A percentile compares a stretch with the other conserved stretches of the same genome.
Evolutionary conservation across 495 filamentous ascomycete species (phyloP).

Genomic region (Aspergillus carlsbadensis): DNA sequence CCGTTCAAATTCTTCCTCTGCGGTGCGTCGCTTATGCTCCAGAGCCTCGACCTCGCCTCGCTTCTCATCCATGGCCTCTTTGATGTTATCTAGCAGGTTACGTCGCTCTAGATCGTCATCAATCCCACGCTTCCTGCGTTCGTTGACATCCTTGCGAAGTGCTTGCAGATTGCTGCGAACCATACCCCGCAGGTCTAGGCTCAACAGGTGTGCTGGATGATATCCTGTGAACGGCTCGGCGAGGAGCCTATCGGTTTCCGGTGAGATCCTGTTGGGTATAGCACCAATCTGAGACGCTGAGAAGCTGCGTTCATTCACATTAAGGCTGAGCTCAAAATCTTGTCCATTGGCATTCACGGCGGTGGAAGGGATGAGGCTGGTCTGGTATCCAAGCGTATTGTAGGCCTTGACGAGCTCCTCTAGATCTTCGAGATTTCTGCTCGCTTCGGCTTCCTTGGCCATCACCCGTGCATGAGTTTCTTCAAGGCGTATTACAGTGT

Average conservation of each 20-base stretch:
- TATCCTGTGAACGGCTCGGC: constrained; percentile 81
- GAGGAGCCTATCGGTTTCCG: constrained; percentile 66
- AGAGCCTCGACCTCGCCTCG: constrained; percentile 85
- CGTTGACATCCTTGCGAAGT: constrained; percentile 84
- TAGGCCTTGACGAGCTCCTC: constrained; percentile 83
- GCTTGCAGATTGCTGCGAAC: constrained; percentile 75
- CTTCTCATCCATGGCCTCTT: constrained; percentile 94
- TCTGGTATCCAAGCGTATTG: constrained; percentile 91
- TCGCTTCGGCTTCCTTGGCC: constrained; percentile 82
- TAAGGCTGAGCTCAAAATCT: constrained; percentile 78
- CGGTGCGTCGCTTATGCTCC: constrained; percentile 78
- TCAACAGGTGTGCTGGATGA: constrained; percentile 81
- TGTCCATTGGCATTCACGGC: constrained; percentile 81
- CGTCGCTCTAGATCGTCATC: constrained; percentile 89
- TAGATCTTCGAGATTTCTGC: constrained; percentile 79
- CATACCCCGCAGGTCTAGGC: constrained; percentile 76
- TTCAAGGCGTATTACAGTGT: constrained; percentile 68
- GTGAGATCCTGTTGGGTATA: constrained; percentile 46
- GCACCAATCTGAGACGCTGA: constrained; percentile 67
- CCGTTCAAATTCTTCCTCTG: constrained; percentile 91
- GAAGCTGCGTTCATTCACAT: constrained; percentile 76
- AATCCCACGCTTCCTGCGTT: constrained; percentile 73
- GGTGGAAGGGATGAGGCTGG: constrained; percentile 79
- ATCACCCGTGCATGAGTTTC: constrained; percentile 78
- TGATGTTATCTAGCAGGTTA: constrained; percentile 86